These are phyloP conservation scores for Myotisia sp. DNA, from an alignment of 2,329 filamentous ascomycete genomes.

Conservation along the genomic window DNA sequence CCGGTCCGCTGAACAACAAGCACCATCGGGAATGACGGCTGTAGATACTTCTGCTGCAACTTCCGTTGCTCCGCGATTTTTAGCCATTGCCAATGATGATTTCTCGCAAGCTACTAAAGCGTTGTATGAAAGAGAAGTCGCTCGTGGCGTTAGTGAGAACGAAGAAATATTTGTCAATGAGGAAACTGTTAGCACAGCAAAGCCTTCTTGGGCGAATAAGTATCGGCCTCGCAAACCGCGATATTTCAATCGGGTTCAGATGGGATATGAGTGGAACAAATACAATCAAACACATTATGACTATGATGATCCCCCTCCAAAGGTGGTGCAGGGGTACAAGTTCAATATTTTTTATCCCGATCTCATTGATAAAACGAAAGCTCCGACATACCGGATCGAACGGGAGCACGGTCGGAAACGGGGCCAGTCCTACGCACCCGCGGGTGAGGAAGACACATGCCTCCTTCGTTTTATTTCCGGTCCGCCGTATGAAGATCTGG, in stretches of 20 bases:
- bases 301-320: conserved; percentile 92
- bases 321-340: conserved; percentile 97
- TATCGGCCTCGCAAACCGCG: conserved; percentile 81
- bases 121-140: conserved; percentile 82
- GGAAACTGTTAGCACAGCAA: conserved; percentile 55
- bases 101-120: conserved; percentile 78
- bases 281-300: conserved; percentile 99
- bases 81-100: conserved; percentile 56
- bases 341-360: conserved; percentile 99
- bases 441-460: conserved; percentile 93
- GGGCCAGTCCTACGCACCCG: conserved; percentile 82
- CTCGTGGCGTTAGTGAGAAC: conserved; percentile 78
- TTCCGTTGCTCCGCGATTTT: conserved; percentile 53
- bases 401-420: conserved; percentile 78
- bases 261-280: conserved; percentile 99
- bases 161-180: conserved; percentile 92
- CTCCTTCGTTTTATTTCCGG: conserved; percentile 91
- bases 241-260: conserved; percentile 96
- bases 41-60: conserved; percentile 25
- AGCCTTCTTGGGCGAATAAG: conserved; percentile 68
- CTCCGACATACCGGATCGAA: conserved; percentile 90
- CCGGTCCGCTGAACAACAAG: conserved; percentile 22
- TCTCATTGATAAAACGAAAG: conserved; percentile 84
- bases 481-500: conserved; percentile 90
- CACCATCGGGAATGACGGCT: conserved; percentile 20